Percentiles rank a stretch among this genome's conserved stretches.
Conservation (phyloP, 2,329 filamentous ascomycete genomes). For the Venturiaceae sp. region DNA sequence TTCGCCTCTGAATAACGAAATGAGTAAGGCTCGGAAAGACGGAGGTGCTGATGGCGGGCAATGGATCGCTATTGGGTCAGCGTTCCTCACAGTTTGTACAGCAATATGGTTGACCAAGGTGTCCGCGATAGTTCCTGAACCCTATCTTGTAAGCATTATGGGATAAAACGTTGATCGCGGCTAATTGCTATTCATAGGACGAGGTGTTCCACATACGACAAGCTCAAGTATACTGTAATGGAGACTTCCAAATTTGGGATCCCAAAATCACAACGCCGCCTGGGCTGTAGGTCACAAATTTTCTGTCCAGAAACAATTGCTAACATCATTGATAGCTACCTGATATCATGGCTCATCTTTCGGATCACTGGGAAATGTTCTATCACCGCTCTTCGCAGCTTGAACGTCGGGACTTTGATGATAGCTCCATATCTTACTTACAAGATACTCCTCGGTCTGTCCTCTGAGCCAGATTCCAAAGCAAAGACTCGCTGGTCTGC, state of each 20-base stretch:
- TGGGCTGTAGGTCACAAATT: constrained; percentile 51
- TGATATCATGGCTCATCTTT: constrained; percentile 28
- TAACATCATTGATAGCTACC: constrained; percentile 26
- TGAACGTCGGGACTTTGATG: constrained; percentile 29
- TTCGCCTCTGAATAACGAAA: neutral
- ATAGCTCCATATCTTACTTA: constrained; percentile 21
- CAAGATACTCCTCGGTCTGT: constrained; percentile 15
- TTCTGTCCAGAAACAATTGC: constrained; percentile 37
- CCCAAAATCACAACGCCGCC: constrained; percentile 96
- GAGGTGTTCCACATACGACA: constrained; percentile 87
- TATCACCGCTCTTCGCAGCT: constrained; percentile 23
- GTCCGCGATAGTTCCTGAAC: constrained; percentile 40
- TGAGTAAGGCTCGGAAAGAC: neutral
- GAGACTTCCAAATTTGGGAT: constrained; percentile 73
- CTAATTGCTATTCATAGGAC: constrained; percentile 39
- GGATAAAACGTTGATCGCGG: neutral
- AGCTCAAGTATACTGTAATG: constrained; percentile 75
- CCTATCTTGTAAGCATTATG: constrained; percentile 43
- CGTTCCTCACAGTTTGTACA: neutral
- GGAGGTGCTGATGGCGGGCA: neutral
- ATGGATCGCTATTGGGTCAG: neutral
- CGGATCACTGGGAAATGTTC: constrained; percentile 28
- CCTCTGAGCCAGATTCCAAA: neutral
- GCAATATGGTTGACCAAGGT: constrained; percentile 35
- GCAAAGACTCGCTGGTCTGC: neutral